These are phyloP conservation scores for Vachellia pachyceras DNA, from an alignment of 306 rosid species.

Conservation along the genomic window DNA sequence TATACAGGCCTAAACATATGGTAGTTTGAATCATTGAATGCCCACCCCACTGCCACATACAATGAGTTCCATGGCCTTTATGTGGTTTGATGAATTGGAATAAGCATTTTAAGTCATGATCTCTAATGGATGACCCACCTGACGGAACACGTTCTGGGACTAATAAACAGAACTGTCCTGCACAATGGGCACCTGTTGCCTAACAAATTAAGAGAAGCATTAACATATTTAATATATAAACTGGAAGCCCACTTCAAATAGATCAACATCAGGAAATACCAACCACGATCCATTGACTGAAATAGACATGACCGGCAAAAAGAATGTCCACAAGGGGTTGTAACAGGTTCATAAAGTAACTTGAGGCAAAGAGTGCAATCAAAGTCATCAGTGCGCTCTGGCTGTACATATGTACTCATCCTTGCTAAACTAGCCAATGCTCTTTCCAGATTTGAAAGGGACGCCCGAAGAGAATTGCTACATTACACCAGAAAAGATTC, in stretches of 20 bases:
- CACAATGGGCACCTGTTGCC: constrained; percentile 99
- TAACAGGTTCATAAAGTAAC: constrained; percentile 83
- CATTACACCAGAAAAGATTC: constrained; percentile 51
- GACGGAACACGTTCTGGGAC: constrained; percentile 83
- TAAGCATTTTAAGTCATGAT: constrained; percentile 3
- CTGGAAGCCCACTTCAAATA: constrained; percentile 21
- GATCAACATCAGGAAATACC: constrained; percentile 48
- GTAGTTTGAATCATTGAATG: constrained; percentile 28
- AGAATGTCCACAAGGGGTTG: constrained; percentile 99
- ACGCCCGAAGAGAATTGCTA: constrained; percentile 71
- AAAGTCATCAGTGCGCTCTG: constrained; percentile 84
- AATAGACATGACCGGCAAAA: constrained; percentile 93
- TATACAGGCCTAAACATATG: constrained; percentile 10
- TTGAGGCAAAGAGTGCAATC: constrained; percentile 94
- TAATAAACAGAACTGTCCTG: constrained; percentile 91
- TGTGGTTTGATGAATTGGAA: constrained; percentile 20
- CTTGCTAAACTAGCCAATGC: constrained; percentile 47
- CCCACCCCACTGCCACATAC: constrained; percentile 27
- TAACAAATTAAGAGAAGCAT: constrained; percentile 50
- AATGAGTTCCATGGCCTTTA: constrained; percentile 24
- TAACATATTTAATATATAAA: constrained; percentile 31
- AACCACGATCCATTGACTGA: constrained; percentile 95
- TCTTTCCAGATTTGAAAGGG: constrained; percentile 74
- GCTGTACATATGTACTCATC: constrained; percentile 53
- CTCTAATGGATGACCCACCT: constrained; percentile 61